phyloP scores from a whole-genome alignment of 441 rosid species.

The Populus hybrid region DNA sequence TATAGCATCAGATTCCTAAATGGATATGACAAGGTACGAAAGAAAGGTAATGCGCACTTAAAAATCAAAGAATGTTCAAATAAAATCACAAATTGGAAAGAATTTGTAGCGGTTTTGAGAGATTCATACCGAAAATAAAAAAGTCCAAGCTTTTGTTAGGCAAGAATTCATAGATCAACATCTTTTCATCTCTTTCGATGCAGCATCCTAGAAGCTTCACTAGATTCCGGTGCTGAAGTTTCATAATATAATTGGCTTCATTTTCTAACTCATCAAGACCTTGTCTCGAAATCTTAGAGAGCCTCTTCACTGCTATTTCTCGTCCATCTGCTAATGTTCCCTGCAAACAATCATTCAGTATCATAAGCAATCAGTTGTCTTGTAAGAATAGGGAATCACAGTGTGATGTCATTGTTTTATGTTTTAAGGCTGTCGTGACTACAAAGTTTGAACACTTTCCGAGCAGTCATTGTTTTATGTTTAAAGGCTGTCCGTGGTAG shows the following conservation, averaged over 20 bases:
- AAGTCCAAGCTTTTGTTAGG: not conserved
- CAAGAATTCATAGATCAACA: too few relatives aligned
- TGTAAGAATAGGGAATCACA: too few relatives aligned
- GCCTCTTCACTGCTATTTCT: constrained; percentile 4
- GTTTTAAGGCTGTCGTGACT: too few relatives aligned
- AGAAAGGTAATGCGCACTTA: too few relatives aligned
- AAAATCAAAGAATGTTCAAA: too few relatives aligned
- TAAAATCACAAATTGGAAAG: too few relatives aligned
- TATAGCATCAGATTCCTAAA: not conserved
- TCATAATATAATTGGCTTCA: constrained; percentile 31
- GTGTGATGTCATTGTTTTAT: too few relatives aligned
- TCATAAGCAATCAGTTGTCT: too few relatives aligned
- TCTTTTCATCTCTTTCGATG: constrained; percentile 24
- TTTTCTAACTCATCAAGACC: constrained; percentile 36
- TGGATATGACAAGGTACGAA: too few relatives aligned
- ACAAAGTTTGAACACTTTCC: too few relatives aligned
- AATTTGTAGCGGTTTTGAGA: not conserved
- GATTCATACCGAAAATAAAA: not conserved
- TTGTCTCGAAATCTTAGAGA: constrained; percentile 25
- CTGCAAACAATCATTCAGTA: not conserved
- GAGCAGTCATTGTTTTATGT: too few relatives aligned
- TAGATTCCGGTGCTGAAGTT: constrained; percentile 44
- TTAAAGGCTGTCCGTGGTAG: too few relatives aligned
- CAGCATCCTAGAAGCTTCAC: constrained; percentile 40
- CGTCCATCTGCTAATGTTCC: not conserved